Percentiles rank a stretch among this genome's conserved stretches.
Conservation (phyloP, 179 eudicot genomes). For the Beta lomatogona region DNA sequence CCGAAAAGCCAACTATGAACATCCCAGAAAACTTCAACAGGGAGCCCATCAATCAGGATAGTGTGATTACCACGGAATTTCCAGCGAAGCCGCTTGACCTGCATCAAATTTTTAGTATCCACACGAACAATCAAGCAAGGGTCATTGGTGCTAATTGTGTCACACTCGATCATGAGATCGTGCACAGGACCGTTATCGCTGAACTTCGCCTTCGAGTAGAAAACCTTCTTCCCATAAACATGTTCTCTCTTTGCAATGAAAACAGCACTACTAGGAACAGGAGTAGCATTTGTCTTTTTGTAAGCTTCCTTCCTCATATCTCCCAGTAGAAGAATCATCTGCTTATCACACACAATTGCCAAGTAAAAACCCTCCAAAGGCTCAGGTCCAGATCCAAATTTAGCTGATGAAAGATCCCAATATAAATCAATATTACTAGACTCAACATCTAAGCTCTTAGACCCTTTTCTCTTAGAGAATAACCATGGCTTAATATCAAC, state of each 20-base stretch:
- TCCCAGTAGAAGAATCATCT: constrained; percentile 63
- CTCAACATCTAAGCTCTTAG: constrained; percentile 52
- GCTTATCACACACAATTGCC: constrained; percentile 51
- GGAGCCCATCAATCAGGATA: constrained; percentile 62
- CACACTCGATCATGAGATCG: constrained; percentile 67
- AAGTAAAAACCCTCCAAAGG: constrained; percentile 70
- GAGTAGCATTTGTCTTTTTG: constrained; percentile 51
- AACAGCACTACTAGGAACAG: constrained; percentile 37
- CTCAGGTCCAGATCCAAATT: constrained; percentile 75
- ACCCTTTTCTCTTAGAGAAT: constrained; percentile 77
- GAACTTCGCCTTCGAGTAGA: constrained; percentile 58
- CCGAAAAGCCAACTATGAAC: constrained; percentile 75
- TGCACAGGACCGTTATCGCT: constrained; percentile 51
- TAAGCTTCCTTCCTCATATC: constrained; percentile 73
- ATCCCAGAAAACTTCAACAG: constrained; percentile 80
- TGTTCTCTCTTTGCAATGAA: constrained; percentile 63
- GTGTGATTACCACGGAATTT: constrained; percentile 75
- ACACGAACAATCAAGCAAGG: constrained; percentile 57
- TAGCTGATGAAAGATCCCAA: constrained; percentile 76
- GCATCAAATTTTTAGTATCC: constrained; percentile 64
- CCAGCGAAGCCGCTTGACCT: constrained; percentile 70
- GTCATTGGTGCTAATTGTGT: constrained; percentile 44
- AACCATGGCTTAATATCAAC: constrained; percentile 73
- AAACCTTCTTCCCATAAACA: constrained; percentile 67
- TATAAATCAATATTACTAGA: constrained; percentile 55